Evolutionary conservation across 768 basidiomycete genomes (phyloP).

Genomic region (Mycena belliarum): DNA sequence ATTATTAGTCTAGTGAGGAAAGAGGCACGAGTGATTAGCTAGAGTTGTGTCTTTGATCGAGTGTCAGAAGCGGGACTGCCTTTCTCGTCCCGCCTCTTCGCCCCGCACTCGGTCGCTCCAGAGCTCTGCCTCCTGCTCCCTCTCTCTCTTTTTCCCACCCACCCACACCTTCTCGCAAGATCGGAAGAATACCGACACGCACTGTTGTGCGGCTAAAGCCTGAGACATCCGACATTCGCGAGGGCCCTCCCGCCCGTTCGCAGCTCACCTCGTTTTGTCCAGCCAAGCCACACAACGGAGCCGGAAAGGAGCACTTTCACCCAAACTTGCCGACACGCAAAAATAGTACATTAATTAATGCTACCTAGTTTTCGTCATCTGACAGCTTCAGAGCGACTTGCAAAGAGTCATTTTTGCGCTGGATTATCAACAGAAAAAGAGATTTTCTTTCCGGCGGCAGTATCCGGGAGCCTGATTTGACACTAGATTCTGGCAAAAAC

Average conservation of each 20-base stretch:
- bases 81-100: not conserved
- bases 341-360: no score
- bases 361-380: not conserved
- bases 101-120: not conserved
- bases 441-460: no score
- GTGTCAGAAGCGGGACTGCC: not conserved
- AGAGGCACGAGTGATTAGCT: not conserved
- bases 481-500: no score
- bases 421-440: no score
- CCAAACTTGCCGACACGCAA: not conserved
- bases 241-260: not conserved
- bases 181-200: no score
- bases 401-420: not conserved
- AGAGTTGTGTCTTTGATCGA: conserved; percentile 1
- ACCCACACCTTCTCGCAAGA: no score
- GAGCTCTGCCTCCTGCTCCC: not conserved
- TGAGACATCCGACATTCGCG: no score
- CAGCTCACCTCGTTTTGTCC: not conserved
- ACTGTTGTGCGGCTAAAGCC: no score
- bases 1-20: not conserved
- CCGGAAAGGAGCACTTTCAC: not conserved
- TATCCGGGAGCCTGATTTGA: no score
- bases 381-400: not conserved
- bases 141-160: no score
- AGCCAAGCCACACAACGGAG: not conserved